Base-by-base conservation (phyloP, 2,329 filamentous ascomycete genomes). In the Sporothrix variecibatus region DNA sequence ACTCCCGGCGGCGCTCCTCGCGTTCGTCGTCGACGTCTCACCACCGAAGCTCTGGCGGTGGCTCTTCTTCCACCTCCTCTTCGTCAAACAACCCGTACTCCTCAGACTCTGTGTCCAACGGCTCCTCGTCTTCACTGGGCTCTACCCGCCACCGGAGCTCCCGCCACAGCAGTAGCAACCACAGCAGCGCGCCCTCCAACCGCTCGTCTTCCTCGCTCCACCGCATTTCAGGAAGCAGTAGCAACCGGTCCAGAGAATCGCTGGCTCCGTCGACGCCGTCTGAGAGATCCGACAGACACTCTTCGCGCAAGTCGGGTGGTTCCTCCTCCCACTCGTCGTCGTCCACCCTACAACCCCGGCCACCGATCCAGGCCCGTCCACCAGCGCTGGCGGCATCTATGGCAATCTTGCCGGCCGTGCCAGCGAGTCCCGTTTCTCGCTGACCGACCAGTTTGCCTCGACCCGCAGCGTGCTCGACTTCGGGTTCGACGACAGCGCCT, bases 391-490 rank as follows among this genome's bases (percentile, higher is more conserved):
- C 38, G 53, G 70, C 72, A 70, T 75, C 73, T 75, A 76, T 62
- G 74, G 74, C 60, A 73, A 58, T 67, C 49, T 69, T 26, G 71
- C 60, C 20, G 77, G 83, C 60, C 81, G 82, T 38, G 81, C 82
- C 40, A 79, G 79, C n/a, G 80, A 80, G 15, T 86, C 84, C 34
- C 83, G 85, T 64, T 84, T 83, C 79, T 87, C 85, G 2, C 80
- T 87, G 65, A 83, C 82, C 64, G 84, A 86, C 62, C 84, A 87
- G 73, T 87, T 87, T 74, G 84, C 85, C 26, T 79, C 84, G 49
- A 87, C 85, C 6, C 80, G 84, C 43, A 81, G 81, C 67, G 85
- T 86, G 74, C 84, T 83, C 69, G 84, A 86, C 67, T 85, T 86
- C 71, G 85, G 82, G 76, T 85, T 84, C 73, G 85, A 87, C 77